Evolutionary conservation across 78 protist species (phyloP), one percentile per base, ranked within the genome.

Genomic region (Tieghemostelium lacteum): DNA sequence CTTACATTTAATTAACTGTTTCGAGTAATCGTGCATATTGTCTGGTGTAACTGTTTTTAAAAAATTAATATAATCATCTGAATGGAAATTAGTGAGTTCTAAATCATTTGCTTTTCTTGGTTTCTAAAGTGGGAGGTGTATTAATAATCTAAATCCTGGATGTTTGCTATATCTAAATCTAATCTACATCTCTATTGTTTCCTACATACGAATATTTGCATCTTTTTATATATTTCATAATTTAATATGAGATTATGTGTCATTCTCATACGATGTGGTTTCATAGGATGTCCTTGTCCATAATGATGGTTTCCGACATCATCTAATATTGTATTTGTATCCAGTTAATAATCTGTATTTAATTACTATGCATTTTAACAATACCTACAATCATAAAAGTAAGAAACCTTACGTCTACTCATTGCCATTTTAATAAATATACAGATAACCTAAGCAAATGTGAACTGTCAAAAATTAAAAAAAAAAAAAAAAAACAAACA

Each of bases 191-290:
- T 19, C 42, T 33, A 33, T 33, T 16, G 3, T 55, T 29, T 62
- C 19, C 7, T 22, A 67, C 77, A 29, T 71, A 71, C 77, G 50
- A 71, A 95, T 67, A 97, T 60, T 70, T 78, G 61, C 97, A 97
- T 87, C 54, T 97, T 75, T 50, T 91, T 66, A 67, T 94, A 85
- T 24, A 97, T 88, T 7, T 95, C 98, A 75, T 97, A 97, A 40
- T 89, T 96, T 61, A 96, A 71, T 14, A 97, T 40, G 16, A 97
- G 91, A 65, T 94, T 73, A 69, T 97, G 98, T 6, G 98, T 89
- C 66, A 98, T 37, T 50, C 88, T 20, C 52, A 97, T 65, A 17
- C 99, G 73, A 74, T 94, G 96, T n/a, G 99, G 99, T 86, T 97
- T 92, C 95, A 92, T 92, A 24, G 95, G 95, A 78, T 92, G 95